These are phyloP conservation scores for Yarrowia phangngaensis DNA, from an alignment of 805 yeast species.

Conservation along the genomic window DNA sequence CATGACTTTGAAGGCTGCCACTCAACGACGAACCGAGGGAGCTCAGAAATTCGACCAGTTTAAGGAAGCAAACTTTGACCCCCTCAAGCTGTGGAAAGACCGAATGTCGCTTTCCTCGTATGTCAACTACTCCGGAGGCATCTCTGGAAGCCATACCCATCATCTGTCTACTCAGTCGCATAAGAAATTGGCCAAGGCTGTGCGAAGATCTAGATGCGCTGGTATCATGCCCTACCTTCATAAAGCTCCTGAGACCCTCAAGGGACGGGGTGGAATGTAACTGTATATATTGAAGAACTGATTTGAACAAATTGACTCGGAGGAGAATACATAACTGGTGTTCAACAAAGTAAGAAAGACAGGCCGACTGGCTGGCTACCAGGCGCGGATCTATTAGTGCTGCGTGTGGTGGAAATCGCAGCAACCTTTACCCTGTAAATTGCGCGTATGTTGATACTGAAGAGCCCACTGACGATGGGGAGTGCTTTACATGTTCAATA, in stretches of 20 bases:
- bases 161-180: conserved; percentile 67
- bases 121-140: conserved; percentile 68
- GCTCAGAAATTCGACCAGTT: conserved; percentile 26
- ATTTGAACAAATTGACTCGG: too few species aligned
- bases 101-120: conserved; percentile 66
- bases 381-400: too few species aligned
- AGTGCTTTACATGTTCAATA: too few species aligned
- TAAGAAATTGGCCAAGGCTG: conserved; percentile 65
- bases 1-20: conserved; percentile 24
- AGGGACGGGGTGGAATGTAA: conserved; percentile 25
- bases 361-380: neutral
- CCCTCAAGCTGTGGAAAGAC: conserved; percentile 40
- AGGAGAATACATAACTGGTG: too few species aligned
- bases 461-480: too few species aligned
- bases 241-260: conserved; percentile 35
- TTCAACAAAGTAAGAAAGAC: neutral
- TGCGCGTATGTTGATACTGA: too few species aligned
- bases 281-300: conserved; percentile 22
- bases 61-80: conserved; percentile 37
- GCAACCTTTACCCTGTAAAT: too few species aligned
- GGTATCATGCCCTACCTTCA: conserved; percentile 79
- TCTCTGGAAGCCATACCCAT: conserved; percentile 65
- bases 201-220: conserved; percentile 72
- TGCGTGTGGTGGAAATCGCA: too few species aligned
- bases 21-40: neutral